Evolutionary conservation across 2,329 filamentous ascomycete species (phyloP), one percentile per base, ranked within the genome.

Genomic region (Pyrenochaeta sp.): DNA sequence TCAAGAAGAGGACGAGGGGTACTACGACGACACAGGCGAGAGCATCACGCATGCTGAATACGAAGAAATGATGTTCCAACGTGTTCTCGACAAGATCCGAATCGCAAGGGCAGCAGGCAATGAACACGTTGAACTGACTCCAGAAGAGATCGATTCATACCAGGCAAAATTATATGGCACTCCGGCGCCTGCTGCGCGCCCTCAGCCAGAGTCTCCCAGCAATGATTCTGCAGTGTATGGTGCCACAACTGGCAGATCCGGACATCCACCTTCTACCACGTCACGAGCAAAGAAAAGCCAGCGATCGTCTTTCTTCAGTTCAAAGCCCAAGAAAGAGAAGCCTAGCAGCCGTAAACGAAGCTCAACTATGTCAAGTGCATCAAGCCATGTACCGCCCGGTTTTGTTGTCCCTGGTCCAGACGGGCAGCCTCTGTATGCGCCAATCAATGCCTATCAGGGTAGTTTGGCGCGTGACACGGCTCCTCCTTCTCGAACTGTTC

Each of bases 61-160:
- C 44, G 90, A 96, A 67, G 87, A 93, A 57, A 80, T 81, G 52
- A 72, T 96, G 58, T 84, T 94, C 53, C 86, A 91, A 54, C 84
- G 84, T 53, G 92, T 92, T 27, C 74, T 95, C 70, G 84, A 86
- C 60, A 87, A 90, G 55, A 95, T 96, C 65, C 83, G 86, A 53
- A 82, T 85, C 54, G 90, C 92, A 11, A 85, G 89, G 67, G 83
- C 83, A 51, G 84, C 84, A 62, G 91, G 91, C 52, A 87, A 86
- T 69, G 78, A 81, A 30, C 89, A 95, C 44, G 89, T 96, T 42
- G 88, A 86, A 67, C 80, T 97, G 52, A 90, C 82, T 58, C 82
- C 86, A 61, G 84, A 88, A 40, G 92, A 96, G 70, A 77, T 96
- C 58, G 87, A 86, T 50, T 91, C 90, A 32, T 78, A 96, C 57